Evolutionary conservation across 2,329 filamentous ascomycete genomes (phyloP).

Genomic region (Cladosporium sp.): DNA sequence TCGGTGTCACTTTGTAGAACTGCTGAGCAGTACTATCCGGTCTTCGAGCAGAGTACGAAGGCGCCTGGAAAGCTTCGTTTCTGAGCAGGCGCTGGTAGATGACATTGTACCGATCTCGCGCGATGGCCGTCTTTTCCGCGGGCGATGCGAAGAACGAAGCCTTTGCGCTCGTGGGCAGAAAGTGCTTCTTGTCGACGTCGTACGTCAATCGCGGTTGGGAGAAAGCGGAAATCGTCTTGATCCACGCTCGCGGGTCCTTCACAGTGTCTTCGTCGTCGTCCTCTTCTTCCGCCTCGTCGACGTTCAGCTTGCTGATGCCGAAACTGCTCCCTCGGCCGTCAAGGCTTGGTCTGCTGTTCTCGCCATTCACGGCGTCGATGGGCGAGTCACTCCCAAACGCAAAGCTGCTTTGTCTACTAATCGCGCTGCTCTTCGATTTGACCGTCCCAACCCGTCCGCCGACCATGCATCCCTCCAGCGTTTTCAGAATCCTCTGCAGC

Average conservation of each 20-base stretch:
- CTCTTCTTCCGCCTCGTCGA: conserved; percentile 52
- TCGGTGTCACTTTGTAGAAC: conserved; percentile 83
- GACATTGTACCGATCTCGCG: conserved; percentile 86
- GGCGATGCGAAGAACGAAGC: conserved; percentile 61
- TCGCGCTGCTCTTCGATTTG: conserved; percentile 30
- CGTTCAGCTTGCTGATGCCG: conserved; percentile 46
- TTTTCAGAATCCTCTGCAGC: conserved; percentile 77
- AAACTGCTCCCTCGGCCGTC: conserved; percentile 63
- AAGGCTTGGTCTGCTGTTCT: conserved; percentile 32
- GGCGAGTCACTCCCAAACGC: conserved; percentile 50
- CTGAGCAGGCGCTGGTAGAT: conserved; percentile 88
- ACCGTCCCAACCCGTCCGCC: conserved; percentile 66
- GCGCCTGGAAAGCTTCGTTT: conserved; percentile 88
- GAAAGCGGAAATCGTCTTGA: conserved; percentile 79
- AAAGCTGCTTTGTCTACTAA: conserved; percentile 62
- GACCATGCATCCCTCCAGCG: conserved; percentile 80
- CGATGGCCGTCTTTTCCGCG: conserved; percentile 77
- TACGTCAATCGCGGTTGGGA: conserved; percentile 78
- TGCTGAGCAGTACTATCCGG: conserved; percentile 51
- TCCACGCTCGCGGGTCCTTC: conserved; percentile 72
- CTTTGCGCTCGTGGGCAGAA: conserved; percentile 58
- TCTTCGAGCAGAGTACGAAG: conserved; percentile 59
- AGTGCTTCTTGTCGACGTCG: conserved; percentile 81
- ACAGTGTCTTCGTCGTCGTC: conserved; percentile 56
- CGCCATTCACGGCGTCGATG: conserved; percentile 15